These are phyloP conservation scores for Ammopiptanthus mongolicus DNA, from an alignment of 306 rosid species.

Conservation along the genomic window DNA sequence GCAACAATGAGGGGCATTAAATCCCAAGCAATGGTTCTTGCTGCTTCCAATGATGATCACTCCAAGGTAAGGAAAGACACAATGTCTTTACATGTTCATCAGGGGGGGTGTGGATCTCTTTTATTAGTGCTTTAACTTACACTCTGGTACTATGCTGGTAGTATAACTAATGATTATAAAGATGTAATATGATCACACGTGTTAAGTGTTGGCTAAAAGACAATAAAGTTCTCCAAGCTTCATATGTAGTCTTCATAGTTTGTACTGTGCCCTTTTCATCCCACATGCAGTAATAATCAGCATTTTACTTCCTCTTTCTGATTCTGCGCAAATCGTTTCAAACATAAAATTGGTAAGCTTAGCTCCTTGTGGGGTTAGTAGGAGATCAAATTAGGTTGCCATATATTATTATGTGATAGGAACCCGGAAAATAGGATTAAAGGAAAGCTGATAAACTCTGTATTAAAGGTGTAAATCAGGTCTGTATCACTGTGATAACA, in stretches of 20 bases:
- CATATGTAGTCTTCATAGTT: neutral
- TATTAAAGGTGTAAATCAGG: too few species aligned
- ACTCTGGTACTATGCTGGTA: neutral
- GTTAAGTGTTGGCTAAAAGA: neutral
- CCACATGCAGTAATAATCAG: neutral
- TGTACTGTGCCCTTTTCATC: neutral
- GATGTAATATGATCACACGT: neutral
- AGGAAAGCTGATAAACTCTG: too few species aligned
- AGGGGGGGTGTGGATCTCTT: neutral
- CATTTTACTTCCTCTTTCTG: neutral
- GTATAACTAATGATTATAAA: neutral
- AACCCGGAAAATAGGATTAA: too few species aligned
- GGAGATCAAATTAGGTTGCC: neutral
- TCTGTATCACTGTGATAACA: too few species aligned
- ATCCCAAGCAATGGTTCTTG: conserved; percentile 98
- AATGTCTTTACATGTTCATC: neutral
- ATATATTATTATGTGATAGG: neutral
- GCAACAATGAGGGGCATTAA: conserved; percentile 82
- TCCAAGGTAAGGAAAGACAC: conserved; percentile 45
- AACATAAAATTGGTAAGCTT: neutral
- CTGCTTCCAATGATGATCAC: conserved; percentile 68
- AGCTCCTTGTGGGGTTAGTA: neutral
- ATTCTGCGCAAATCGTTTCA: neutral
- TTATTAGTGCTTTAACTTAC: neutral
- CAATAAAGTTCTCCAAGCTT: neutral